These are phyloP conservation scores for Maudiozyma serrabonitensis DNA, from an alignment of 805 yeast genomes.

Conservation along the genomic window DNA sequence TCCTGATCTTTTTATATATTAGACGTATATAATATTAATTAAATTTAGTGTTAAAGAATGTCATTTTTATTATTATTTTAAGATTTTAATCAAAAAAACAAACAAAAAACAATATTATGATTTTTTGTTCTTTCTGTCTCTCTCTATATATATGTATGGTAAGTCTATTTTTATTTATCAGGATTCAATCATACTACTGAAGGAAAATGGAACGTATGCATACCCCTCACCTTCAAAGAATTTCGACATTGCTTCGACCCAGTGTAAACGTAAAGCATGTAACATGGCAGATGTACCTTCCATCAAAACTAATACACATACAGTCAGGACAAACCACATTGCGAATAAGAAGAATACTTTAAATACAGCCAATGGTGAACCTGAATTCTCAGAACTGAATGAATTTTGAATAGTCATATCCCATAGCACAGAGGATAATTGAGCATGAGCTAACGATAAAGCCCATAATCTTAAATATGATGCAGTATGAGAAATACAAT, in stretches of 20 bases:
- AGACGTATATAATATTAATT: background rate
- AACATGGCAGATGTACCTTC: conserved; percentile 99
- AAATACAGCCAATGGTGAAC: conserved; percentile 53
- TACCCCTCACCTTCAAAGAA: conserved; percentile 95
- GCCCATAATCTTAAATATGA: conserved; percentile 97
- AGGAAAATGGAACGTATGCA: conserved; percentile 81
- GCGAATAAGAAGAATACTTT: conserved; percentile 76
- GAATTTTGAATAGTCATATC: conserved; percentile 83
- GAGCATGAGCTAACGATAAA: conserved; percentile 91
- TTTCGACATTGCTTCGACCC: conserved; percentile 99
- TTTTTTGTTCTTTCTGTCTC: too few relatives aligned
- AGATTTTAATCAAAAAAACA: too few relatives aligned
- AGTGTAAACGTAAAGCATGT: conserved; percentile 94
- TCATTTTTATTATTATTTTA: too few relatives aligned
- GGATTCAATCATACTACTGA: conserved; percentile 24
- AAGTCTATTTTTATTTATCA: background rate
- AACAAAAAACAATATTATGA: too few relatives aligned
- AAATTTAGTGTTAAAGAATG: too few relatives aligned
- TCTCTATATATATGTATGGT: background rate
- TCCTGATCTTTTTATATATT: conserved; percentile 4
- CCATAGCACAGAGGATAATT: conserved; percentile 92
- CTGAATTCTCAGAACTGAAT: conserved; percentile 42
- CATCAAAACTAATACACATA: conserved; percentile 86
- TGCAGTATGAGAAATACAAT: conserved; percentile 97
- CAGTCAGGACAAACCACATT: conserved; percentile 91